Conservation (phyloP, 306 rosid species). For the Prunus armeniaca region DNA sequence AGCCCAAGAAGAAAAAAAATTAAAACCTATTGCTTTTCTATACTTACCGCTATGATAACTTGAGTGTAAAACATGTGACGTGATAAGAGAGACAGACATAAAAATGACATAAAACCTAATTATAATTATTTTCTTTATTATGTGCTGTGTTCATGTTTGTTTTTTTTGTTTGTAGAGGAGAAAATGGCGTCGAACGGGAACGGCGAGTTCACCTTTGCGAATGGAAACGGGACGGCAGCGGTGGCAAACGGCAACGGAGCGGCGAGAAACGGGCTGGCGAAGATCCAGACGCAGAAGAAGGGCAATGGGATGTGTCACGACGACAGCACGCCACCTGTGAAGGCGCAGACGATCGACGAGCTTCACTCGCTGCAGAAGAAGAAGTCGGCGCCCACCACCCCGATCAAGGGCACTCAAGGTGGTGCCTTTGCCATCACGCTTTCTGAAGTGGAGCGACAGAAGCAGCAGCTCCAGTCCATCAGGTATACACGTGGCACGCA, state of each 20-base stretch:
- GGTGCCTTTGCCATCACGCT: slow-evolving; percentile 27
- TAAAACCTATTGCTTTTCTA: too few relatives aligned
- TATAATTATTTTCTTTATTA: too few relatives aligned
- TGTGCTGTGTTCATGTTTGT: too few relatives aligned
- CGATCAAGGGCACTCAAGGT: slow-evolving; percentile 29
- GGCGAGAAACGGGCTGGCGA: slow-evolving; percentile 43
- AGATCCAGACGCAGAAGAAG: slow-evolving; percentile 44
- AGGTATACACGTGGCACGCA: slow-evolving; percentile 35
- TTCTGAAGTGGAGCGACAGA: slow-evolving; percentile 66
- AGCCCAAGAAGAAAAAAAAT: too few relatives aligned
- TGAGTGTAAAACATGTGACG: too few relatives aligned
- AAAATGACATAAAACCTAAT: background rate
- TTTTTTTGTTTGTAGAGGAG: background rate
- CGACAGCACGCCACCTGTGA: slow-evolving; percentile 65
- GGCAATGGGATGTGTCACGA: slow-evolving; percentile 61
- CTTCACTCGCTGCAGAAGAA: slow-evolving; percentile 81
- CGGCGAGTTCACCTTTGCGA: slow-evolving; percentile 30
- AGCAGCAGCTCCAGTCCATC: slow-evolving; percentile 74
- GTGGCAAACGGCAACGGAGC: slow-evolving; percentile 13
- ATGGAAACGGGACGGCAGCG: slow-evolving; percentile 14
- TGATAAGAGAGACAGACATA: too few relatives aligned
- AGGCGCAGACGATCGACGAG: slow-evolving; percentile 83
- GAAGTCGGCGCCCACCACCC: slow-evolving; percentile 70
- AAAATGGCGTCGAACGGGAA: slow-evolving; percentile 31
- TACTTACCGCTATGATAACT: too few relatives aligned